Evolutionary conservation across 2,329 filamentous ascomycete genomes (phyloP).

Genomic region (Geosmithia putterillii): DNA sequence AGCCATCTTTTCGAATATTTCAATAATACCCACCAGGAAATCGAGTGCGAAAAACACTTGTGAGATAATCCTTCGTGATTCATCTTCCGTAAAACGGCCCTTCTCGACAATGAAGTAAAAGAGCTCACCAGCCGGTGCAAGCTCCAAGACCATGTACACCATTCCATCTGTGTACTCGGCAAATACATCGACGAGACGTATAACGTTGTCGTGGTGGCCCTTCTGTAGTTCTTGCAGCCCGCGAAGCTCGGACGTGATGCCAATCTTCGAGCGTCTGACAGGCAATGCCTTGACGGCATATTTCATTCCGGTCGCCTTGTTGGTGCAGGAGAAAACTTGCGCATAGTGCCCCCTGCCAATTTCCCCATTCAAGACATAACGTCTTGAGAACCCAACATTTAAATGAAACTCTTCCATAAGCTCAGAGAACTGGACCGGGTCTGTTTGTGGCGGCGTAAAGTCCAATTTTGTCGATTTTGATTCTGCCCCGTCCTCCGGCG

Average conservation of each 20-base stretch:
- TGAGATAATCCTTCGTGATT: not conserved
- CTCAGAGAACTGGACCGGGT: not conserved
- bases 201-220: not conserved
- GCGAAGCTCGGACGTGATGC: no score
- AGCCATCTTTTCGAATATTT: no score
- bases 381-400: not conserved
- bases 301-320: not conserved
- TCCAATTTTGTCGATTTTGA: no score
- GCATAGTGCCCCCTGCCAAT: not conserved
- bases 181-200: not conserved
- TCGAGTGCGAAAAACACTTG: not conserved
- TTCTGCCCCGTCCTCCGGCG: no score
- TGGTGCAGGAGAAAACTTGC: not conserved
- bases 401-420: not conserved
- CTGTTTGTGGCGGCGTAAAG: no score
- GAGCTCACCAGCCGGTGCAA: not conserved
- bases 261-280: no score
- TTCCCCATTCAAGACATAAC: not conserved
- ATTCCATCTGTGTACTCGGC: not conserved
- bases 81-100: not conserved
- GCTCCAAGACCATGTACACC: not conserved
- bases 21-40: not conserved
- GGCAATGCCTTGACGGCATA: no score
- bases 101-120: not conserved
- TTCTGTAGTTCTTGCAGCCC: not conserved